Base-by-base conservation (phyloP, 306 rosid species). In the Begonia peltatifolia region DNA sequence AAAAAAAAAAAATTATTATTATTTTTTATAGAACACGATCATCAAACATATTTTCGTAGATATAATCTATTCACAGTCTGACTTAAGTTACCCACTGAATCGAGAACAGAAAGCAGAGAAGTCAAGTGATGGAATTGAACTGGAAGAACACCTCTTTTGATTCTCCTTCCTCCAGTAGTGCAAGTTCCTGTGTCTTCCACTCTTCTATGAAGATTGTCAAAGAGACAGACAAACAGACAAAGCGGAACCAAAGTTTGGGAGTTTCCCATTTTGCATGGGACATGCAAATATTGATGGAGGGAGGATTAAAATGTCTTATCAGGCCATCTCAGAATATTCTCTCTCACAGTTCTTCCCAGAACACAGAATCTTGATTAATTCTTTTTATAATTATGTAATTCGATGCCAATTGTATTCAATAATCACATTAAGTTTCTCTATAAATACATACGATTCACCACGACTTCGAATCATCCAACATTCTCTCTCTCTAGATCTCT, bases 211-310 rank as follows among this genome's bases (percentile, higher is more conserved):
- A 46, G 50, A 46, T 46, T 49, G 9, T 49, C 22, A 49, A 15
- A 49, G 23, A 49, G 16, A 49, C 16, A 15, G 23, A 17, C 12
- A 14, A 9, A 17, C 11, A 14, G 17, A 17, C 11, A 14, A 15
- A 16, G 16, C 14, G 9, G 9, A 49, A 17, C 14, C 6, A 44
- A 46, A 48, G 10, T 30, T 30, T 30, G 38, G 38, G 17, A 6
- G 57, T 44, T 59, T 52, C 55, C 41, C 47, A 52, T 35, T 51
- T 54, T 68, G 84, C 75, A 77, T 70, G 84, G 59, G 43, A 56
- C 82, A 69, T 76, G 82, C 74, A 79, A 56, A 50, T 0, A 14
- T 59, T 47, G 58, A 62, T 54, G 60, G 52, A 67, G 56, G 5
- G 20, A 60, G 41, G 61, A 20, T 20, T 44, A 4, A 20, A 46